Conservation (phyloP, 2,329 filamentous ascomycete genomes). For the Xylariaceae sp. region DNA sequence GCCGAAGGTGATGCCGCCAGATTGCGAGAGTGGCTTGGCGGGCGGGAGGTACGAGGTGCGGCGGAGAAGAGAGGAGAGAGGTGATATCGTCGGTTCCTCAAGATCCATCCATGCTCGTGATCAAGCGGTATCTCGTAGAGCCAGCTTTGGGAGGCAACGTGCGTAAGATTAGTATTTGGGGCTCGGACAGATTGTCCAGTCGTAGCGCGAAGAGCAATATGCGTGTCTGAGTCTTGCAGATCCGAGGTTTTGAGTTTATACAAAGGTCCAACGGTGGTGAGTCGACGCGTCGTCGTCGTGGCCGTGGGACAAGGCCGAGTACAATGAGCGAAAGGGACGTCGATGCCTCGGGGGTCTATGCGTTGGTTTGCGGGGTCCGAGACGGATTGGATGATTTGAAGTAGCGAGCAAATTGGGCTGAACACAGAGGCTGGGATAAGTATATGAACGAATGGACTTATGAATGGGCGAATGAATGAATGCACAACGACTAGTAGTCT, state of each 20-base stretch:
- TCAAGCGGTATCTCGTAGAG: no score
- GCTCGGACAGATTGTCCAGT: not conserved
- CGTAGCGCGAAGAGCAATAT: not conserved
- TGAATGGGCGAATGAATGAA: not conserved
- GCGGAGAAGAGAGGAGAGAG: not conserved
- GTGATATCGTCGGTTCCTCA: not conserved
- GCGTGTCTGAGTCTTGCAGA: not conserved
- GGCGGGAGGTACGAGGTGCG: no score
- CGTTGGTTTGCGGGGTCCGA: no score
- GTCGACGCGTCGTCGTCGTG: no score
- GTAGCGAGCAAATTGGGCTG: not conserved
- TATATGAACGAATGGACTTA: slow-evolving; percentile 3
- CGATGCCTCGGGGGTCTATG: no score
- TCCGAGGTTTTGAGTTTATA: not conserved
- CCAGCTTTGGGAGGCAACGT: no score
- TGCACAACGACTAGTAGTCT: not conserved
- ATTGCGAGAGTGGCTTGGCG: no score
- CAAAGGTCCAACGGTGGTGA: no score
- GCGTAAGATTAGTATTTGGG: no score
- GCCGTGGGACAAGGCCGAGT: no score
- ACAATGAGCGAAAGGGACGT: no score
- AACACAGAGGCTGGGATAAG: not conserved
- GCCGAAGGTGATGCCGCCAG: no score
- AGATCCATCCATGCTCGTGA: not conserved
- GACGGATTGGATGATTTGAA: not conserved